A percentile compares a stretch with the other conserved stretches of the same genome.
These are phyloP conservation scores for Petunia secreta DNA, from an alignment of 257 asterid genomes.

Conservation along the genomic window DNA sequence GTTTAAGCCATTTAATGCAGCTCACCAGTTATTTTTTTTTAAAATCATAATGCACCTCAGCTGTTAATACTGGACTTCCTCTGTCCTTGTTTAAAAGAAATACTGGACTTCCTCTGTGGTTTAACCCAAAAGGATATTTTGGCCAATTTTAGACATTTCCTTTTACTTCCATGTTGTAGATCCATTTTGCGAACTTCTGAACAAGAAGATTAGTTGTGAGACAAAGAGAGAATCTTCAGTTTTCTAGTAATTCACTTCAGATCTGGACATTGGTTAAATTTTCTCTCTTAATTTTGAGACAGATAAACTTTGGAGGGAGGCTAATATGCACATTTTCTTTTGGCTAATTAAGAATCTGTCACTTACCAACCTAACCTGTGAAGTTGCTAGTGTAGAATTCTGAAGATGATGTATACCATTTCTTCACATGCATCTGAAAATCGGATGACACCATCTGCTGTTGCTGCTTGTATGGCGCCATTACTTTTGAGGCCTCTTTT, in stretches of 20 bases:
- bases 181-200: not conserved
- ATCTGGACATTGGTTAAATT: constrained; percentile 8
- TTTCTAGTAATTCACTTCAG: not conserved
- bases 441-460: constrained; percentile 90
- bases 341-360: not conserved
- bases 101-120: constrained; percentile 12
- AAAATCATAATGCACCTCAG: no score
- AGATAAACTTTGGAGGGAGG: constrained; percentile 16
- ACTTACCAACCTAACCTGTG: constrained; percentile 25
- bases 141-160: constrained; percentile 3
- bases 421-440: constrained; percentile 74
- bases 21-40: not conserved
- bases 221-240: not conserved
- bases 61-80: no score
- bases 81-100: no score
- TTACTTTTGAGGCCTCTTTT: constrained; percentile 92
- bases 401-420: constrained; percentile 83
- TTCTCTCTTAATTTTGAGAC: not conserved
- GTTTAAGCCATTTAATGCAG: not conserved
- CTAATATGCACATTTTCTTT: not conserved
- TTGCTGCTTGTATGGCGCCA: constrained; percentile 99
- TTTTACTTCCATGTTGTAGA: constrained; percentile 1
- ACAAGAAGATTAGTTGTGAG: not conserved
- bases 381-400: constrained; percentile 54
- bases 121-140: not conserved